These are phyloP conservation scores for Sugiyamaella paludigena DNA, from an alignment of 1,139 yeast species.

Conservation along the genomic window DNA sequence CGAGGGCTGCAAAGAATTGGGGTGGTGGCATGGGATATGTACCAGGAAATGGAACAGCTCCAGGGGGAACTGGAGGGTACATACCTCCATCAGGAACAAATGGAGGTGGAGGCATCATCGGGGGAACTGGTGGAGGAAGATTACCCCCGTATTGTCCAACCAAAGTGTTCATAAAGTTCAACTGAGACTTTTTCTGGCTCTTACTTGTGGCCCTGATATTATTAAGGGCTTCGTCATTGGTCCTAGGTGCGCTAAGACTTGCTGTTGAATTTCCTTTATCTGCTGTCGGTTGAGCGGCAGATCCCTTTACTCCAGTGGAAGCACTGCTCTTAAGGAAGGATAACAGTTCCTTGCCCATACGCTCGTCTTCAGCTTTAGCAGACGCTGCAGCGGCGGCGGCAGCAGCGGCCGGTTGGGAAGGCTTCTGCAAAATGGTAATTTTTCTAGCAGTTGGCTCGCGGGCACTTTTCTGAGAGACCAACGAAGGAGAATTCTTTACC, in stretches of 20 bases:
- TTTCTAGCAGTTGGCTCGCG: not conserved
- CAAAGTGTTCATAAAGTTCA: conserved; percentile 49
- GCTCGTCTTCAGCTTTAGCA: conserved; percentile 20
- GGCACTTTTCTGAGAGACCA: too few relatives aligned
- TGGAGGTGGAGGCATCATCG: conserved; percentile 32
- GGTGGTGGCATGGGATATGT: conserved; percentile 21
- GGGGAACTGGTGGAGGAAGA: conserved; percentile 32
- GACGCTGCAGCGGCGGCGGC: conserved; percentile 12
- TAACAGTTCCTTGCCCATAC: conserved; percentile 41
- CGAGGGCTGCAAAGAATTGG: conserved; percentile 10
- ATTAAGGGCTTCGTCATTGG: conserved; percentile 33
- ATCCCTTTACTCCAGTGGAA: conserved; percentile 19
- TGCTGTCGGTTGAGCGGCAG: conserved; percentile 14
- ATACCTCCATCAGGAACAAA: conserved; percentile 27
- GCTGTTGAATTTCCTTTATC: too few relatives aligned
- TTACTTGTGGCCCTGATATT: conserved; percentile 43
- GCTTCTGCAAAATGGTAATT: conserved; percentile 3
- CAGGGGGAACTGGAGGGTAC: conserved; percentile 25
- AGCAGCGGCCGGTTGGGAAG: not conserved
- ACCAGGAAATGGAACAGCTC: conserved; percentile 12
- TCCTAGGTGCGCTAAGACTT: conserved; percentile 17
- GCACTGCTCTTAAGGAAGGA: conserved; percentile 39
- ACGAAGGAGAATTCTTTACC: too few relatives aligned
- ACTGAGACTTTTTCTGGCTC: conserved; percentile 35
- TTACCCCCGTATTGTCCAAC: conserved; percentile 26